These are phyloP conservation scores for Xylaria sp. DNA, from an alignment of 2,329 filamentous ascomycete species.

Conservation along the genomic window DNA sequence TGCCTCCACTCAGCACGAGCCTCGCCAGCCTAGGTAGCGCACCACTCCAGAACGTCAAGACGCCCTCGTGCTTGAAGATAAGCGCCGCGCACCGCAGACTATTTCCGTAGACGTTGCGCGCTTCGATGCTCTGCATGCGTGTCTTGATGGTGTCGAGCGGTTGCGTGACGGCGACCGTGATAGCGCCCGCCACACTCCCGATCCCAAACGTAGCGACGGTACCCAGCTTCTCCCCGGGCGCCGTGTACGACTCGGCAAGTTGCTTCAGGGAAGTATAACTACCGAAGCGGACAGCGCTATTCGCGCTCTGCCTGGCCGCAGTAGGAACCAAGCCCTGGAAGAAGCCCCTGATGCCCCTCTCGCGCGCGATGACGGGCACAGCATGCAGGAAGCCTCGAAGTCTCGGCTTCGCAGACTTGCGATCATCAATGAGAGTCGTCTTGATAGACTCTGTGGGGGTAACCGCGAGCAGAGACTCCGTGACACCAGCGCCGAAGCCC, in stretches of 20 bases:
- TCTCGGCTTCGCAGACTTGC: conserved; percentile 84
- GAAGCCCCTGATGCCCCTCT: conserved; percentile 90
- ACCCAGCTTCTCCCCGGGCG: conserved; percentile 94
- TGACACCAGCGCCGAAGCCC: conserved; percentile 93
- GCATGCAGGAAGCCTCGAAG: conserved; percentile 94
- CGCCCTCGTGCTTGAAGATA: conserved; percentile 89
- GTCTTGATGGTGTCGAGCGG: conserved; percentile 95
- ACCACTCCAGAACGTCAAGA: conserved; percentile 93
- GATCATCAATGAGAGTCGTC: conserved; percentile 97
- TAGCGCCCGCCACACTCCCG: conserved; percentile 86
- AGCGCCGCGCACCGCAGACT: conserved; percentile 82
- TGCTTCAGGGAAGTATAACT: conserved; percentile 92
- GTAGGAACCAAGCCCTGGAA: conserved; percentile 98
- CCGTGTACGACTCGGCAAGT: conserved; percentile 88
- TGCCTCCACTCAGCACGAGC: conserved; percentile 90
- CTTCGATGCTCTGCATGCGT: conserved; percentile 95
- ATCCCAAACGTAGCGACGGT: conserved; percentile 88
- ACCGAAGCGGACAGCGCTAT: conserved; percentile 90
- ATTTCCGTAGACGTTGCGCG: conserved; percentile 82
- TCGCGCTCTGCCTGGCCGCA: conserved; percentile 92
- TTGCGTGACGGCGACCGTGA: conserved; percentile 84
- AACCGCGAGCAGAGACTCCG: conserved; percentile 90
- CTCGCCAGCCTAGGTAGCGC: conserved; percentile 86
- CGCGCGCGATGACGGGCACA: conserved; percentile 83
- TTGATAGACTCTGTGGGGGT: conserved; percentile 99